Conservation (phyloP, 2,329 filamentous ascomycete species). For the Delphinella strobiligena region DNA sequence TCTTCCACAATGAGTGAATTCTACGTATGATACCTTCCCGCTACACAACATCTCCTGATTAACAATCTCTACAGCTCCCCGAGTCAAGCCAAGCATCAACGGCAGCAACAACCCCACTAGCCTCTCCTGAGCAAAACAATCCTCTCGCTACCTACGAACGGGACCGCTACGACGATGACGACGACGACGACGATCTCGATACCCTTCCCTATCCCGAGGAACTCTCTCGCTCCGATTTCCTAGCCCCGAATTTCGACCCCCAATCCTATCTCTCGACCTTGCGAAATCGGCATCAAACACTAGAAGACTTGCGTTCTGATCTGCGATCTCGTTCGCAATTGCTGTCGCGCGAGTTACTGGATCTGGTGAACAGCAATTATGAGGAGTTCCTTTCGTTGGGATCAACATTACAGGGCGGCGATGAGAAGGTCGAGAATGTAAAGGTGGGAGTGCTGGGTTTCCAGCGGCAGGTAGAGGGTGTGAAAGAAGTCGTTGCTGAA, state of each 20-base stretch:
- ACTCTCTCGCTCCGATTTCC: constrained; percentile 72
- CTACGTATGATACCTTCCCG: no score
- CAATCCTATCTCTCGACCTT: constrained; percentile 72
- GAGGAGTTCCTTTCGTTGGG: constrained; percentile 80
- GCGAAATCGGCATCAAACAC: constrained; percentile 81
- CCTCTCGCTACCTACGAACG: constrained; percentile 25
- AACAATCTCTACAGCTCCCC: no score
- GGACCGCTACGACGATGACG: constrained; percentile 33
- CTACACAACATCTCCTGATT: no score
- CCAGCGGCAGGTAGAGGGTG: constrained; percentile 63
- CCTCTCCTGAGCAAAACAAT: constrained; percentile 11
- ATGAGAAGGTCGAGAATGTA: constrained; percentile 84
- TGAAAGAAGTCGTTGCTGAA: constrained; percentile 53
- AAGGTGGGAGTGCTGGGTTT: constrained; percentile 80
- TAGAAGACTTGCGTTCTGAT: constrained; percentile 83
- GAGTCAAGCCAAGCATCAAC: constrained; percentile 10
- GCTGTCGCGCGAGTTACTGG: constrained; percentile 76
- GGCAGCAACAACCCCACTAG: constrained; percentile 9
- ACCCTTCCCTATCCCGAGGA: constrained; percentile 81
- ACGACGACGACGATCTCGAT: constrained; percentile 43
- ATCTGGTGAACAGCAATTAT: constrained; percentile 93
- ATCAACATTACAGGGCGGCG: constrained; percentile 68
- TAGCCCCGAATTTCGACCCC: constrained; percentile 64
- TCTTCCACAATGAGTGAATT: constrained; percentile 8
- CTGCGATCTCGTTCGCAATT: constrained; percentile 67